Evolutionary conservation across 768 basidiomycete genomes (phyloP).

Genomic region (Boletus rubescentipes): DNA sequence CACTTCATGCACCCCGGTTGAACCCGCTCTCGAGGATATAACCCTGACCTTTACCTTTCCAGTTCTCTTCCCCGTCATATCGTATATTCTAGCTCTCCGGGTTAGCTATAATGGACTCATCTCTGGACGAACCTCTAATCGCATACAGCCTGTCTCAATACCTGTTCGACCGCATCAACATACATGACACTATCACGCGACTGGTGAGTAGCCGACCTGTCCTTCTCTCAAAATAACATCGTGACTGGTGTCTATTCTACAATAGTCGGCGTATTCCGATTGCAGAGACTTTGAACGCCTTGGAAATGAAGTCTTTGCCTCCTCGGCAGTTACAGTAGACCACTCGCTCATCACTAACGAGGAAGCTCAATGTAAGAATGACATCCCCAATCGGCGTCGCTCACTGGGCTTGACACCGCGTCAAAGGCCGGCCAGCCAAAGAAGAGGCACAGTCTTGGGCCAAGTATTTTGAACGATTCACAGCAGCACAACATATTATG

Average conservation of each 20-base stretch:
- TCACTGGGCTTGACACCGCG: conserved; percentile 4
- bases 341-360: conserved; percentile 21
- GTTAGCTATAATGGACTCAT: conserved; percentile 6
- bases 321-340: conserved; percentile 22
- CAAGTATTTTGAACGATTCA: conserved; percentile 22
- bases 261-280: conserved; percentile 24
- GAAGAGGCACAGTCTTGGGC: conserved; percentile 24
- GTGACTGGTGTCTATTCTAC: not conserved
- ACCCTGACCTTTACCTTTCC: not conserved
- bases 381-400: not conserved
- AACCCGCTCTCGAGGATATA: conserved; percentile 13
- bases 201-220: conserved; percentile 15
- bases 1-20: conserved; percentile 1
- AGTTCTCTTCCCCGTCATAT: not conserved
- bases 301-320: conserved; percentile 27
- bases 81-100: not conserved
- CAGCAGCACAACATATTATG: conserved; percentile 23
- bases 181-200: conserved; percentile 28
- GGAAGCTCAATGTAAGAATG: conserved; percentile 16
- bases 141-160: conserved; percentile 22
- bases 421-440: conserved; percentile 16
- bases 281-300: conserved; percentile 28
- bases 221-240: not conserved
- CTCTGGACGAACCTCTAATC: conserved; percentile 6
- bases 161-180: conserved; percentile 26